Base-by-base conservation (phyloP, 192 early-diverging fungal genomes). In the Jimgerdemannia lactiflua region DNA sequence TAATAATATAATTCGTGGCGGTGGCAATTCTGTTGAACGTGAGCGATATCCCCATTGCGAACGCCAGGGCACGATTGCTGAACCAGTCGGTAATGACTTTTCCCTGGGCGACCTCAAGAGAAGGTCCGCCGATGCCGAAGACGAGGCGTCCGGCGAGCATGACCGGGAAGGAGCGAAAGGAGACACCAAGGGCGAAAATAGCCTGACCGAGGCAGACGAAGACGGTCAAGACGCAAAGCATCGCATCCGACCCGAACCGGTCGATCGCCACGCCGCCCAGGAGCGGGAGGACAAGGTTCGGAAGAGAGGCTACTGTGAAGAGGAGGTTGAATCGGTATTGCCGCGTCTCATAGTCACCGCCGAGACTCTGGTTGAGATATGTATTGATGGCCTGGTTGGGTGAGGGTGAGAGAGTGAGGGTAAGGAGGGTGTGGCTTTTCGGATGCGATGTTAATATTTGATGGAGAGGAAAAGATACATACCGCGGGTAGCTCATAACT, bases 81-180 rank as follows among this genome's bases (percentile, higher is more conserved):
- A 91, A 92, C 88, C 87, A 90, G 54, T 86, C 84, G 4, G 89
- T 89, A 9, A 84, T 86, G 17, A 90, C 84, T 43, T 85, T 81
- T 14, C 86, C 85, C 71, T 90, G 86, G 9, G 81, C 88, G 10
- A 92, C 90, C 70, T 90, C 91, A 10, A 92, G 75, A 20, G 77
- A 82, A 74, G 88, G 90, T 18, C 89, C 88, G 14, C 91, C 91
- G 6, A 91, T 78, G 4, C 91, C 91, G 78, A 92, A 90, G 11
- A 92, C 54, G 7, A 91, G 67, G 14, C 92, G 84, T 2, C 90
- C 92, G 4, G 85, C 39, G 2, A 89, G 39, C 87, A 91, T 87
- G 2, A 83, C 19, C 64, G 73, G 54, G 49, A 90, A 85, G 4
- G 69, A 83, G 41, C 81, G 79, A 3, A 67, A 11, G 20, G 78